Percentiles rank a stretch among this genome's conserved stretches.
phyloP scores from a whole-genome alignment of 1,284 basidiomycete genomes.

The Xerocomus cyaneibrunnescens region DNA sequence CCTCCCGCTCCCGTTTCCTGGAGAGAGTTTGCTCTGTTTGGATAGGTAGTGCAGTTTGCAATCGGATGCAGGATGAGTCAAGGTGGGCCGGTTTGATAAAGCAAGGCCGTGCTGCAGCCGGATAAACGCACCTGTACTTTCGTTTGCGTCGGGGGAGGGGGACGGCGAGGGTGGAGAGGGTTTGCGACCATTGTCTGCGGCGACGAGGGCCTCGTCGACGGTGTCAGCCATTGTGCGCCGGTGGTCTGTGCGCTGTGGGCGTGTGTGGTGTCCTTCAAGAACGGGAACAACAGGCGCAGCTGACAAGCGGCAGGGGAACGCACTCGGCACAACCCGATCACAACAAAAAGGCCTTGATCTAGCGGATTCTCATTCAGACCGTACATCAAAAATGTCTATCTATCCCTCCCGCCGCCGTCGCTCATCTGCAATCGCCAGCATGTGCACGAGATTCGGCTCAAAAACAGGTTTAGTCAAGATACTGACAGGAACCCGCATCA shows the following conservation, averaged over 20 bases:
- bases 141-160: slow-evolving; percentile 33
- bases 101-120: slow-evolving; percentile 24
- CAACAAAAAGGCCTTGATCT: slow-evolving; percentile 13
- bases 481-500: slow-evolving; percentile 33
- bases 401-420: slow-evolving; percentile 35
- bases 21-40: slow-evolving; percentile 38
- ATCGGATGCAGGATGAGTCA: slow-evolving; percentile 28
- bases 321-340: slow-evolving; percentile 37
- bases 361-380: not conserved
- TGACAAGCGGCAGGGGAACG: slow-evolving; percentile 33
- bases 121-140: slow-evolving; percentile 32
- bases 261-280: slow-evolving; percentile 24
- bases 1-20: slow-evolving; percentile 69
- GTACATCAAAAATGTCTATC: not conserved
- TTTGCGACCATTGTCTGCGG: slow-evolving; percentile 20
- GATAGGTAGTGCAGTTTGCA: slow-evolving; percentile 9
- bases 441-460: slow-evolving; percentile 55
- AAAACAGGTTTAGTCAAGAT: slow-evolving; percentile 70
- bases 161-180: slow-evolving; percentile 31
- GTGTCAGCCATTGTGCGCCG: slow-evolving; percentile 31
- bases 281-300: slow-evolving; percentile 36
- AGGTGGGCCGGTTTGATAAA: slow-evolving; percentile 30
- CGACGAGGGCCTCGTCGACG: slow-evolving; percentile 17
- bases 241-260: slow-evolving; percentile 36
- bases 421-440: slow-evolving; percentile 53